phyloP scores from a whole-genome alignment of 2,329 filamentous ascomycete species.

The Talaromyces sp. region DNA sequence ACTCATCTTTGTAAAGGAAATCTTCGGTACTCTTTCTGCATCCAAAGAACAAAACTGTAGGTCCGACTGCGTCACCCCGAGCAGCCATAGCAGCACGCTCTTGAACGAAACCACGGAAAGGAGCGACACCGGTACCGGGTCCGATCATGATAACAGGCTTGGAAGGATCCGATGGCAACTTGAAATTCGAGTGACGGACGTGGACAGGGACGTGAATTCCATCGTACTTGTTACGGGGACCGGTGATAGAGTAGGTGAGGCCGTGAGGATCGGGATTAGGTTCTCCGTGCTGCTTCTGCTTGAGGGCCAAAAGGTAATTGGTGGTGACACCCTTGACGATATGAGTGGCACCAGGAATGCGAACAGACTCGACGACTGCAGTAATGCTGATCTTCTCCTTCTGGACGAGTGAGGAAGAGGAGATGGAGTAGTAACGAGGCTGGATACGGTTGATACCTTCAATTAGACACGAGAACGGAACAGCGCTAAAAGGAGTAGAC shows the following conservation, averaged over 20 bases:
- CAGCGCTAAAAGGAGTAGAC: conserved; percentile 71
- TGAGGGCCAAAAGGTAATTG: conserved; percentile 91
- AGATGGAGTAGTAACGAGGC: conserved; percentile 98
- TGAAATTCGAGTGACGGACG: conserved; percentile 97
- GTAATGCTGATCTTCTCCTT: conserved; percentile 94
- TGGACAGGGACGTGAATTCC: conserved; percentile 93
- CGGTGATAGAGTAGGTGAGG: conserved; percentile 78
- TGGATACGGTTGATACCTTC: conserved; percentile 93
- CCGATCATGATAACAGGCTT: conserved; percentile 96
- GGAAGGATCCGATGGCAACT: conserved; percentile 88
- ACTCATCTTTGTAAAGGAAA: conserved; percentile 88
- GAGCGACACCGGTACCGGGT: conserved; percentile 92
- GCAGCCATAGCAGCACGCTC: conserved; percentile 82
- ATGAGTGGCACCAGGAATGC: conserved; percentile 70
- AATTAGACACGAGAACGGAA: conserved; percentile 92
- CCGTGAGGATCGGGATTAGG: conserved; percentile 75
- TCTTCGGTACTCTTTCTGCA: conserved; percentile 86
- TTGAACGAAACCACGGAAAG: conserved; percentile 92
- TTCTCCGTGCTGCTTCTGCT: conserved; percentile 94
- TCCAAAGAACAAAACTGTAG: conserved; percentile 89
- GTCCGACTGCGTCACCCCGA: conserved; percentile 76
- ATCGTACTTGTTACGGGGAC: conserved; percentile 95
- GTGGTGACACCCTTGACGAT: conserved; percentile 92
- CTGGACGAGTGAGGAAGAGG: conserved; percentile 89
- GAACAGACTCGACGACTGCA: conserved; percentile 82